Evolutionary conservation across 495 filamentous ascomycete species (phyloP).

Genomic region (Penicilliopsis zonata): DNA sequence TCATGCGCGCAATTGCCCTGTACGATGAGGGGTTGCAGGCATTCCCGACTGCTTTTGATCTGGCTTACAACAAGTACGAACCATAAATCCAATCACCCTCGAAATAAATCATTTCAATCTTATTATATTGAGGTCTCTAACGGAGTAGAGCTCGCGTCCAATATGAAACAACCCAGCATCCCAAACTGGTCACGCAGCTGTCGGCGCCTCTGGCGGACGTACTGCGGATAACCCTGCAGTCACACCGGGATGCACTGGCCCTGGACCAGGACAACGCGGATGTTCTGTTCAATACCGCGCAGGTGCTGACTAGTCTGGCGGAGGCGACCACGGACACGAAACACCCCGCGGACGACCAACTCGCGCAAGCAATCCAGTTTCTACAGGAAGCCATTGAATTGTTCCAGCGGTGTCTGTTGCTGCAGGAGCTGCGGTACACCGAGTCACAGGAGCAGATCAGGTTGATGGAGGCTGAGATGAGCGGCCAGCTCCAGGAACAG

Average conservation of each 20-base stretch:
- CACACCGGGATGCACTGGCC: constrained; percentile 45
- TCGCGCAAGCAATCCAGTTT: constrained; percentile 28
- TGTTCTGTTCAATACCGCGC: constrained; percentile 55
- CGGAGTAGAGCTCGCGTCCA: constrained; percentile 50
- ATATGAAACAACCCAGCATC: constrained; percentile 53
- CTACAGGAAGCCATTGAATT: constrained; percentile 51
- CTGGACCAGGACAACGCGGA: constrained; percentile 52
- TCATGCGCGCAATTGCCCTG: constrained; percentile 49
- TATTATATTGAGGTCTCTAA: too few species aligned
- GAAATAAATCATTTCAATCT: too few species aligned
- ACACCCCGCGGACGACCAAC: constrained; percentile 24
- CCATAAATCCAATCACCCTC: not conserved
- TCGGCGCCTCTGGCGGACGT: constrained; percentile 37
- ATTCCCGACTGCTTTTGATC: constrained; percentile 48
- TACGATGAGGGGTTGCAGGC: constrained; percentile 49
- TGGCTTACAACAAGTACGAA: constrained; percentile 62
- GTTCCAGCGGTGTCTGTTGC: constrained; percentile 47
- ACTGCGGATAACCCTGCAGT: constrained; percentile 43
- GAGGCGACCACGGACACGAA: constrained; percentile 42
- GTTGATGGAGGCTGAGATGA: constrained; percentile 25
- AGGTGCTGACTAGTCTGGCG: constrained; percentile 52
- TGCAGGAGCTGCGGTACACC: constrained; percentile 45
- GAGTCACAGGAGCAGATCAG: constrained; percentile 36
- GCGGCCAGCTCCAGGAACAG: constrained; percentile 8
- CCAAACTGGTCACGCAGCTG: constrained; percentile 41